These are phyloP conservation scores for Thalassiosira ordinaria DNA, from an alignment of 352 stramenopile genomes.

Conservation along the genomic window DNA sequence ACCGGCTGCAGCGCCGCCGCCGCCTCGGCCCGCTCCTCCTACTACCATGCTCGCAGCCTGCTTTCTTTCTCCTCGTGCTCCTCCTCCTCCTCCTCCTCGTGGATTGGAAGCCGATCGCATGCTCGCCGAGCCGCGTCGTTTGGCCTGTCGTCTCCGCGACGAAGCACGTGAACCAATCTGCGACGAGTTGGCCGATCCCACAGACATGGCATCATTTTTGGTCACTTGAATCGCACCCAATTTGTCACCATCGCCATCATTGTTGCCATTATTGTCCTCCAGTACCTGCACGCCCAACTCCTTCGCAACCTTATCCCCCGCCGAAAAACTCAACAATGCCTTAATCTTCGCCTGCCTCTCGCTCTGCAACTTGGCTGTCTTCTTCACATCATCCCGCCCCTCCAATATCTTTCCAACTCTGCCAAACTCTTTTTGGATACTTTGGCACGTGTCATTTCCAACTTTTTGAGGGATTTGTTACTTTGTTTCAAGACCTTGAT, in stretches of 20 bases:
- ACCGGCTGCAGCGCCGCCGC: too few relatives aligned
- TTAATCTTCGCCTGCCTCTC: constrained; percentile 43
- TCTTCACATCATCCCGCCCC: constrained; percentile 39
- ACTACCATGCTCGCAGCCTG: too few relatives aligned
- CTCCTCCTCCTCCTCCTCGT: too few relatives aligned
- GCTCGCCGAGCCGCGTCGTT: too few relatives aligned
- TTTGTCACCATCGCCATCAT: constrained; percentile 18
- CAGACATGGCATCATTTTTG: too few relatives aligned
- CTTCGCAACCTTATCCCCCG: constrained; percentile 18
- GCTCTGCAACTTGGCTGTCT: constrained; percentile 24
- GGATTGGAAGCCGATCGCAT: too few relatives aligned
- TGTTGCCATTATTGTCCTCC: not conserved
- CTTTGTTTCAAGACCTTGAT: constrained; percentile 48
- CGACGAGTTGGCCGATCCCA: not conserved
- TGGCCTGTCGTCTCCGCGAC: too few relatives aligned
- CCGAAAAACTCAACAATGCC: constrained; percentile 35
- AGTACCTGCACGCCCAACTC: not conserved
- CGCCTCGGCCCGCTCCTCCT: too few relatives aligned
- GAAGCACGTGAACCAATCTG: not conserved
- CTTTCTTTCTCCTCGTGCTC: too few relatives aligned
- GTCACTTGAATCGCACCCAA: too few relatives aligned
- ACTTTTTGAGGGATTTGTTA: constrained; percentile 37
- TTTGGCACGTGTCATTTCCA: constrained; percentile 17
- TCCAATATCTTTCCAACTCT: constrained; percentile 25
- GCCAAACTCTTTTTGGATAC: not conserved